Evolutionary conservation across 768 basidiomycete genomes (phyloP).

Genomic region (Melanogaster broomeanus): DNA sequence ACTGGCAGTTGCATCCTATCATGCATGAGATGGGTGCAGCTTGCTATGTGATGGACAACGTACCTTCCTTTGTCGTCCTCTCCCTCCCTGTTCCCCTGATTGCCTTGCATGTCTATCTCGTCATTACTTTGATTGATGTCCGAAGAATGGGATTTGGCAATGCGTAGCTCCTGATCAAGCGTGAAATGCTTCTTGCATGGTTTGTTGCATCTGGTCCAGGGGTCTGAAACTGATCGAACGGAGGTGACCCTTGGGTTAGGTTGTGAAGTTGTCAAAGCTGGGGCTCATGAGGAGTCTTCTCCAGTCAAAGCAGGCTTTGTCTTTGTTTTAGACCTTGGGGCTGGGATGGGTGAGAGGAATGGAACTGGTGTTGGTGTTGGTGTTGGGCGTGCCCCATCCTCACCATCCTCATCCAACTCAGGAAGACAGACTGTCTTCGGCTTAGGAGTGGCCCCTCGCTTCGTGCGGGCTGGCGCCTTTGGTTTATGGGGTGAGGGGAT

Average conservation of each 20-base stretch:
- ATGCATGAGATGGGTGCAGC: no score
- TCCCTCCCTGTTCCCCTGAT: conserved; percentile 44
- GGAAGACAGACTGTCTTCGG: conserved; percentile 14
- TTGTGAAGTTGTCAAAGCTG: not conserved
- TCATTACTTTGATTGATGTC: conserved; percentile 34
- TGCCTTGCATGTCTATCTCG: conserved; percentile 40
- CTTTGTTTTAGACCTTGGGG: conserved; percentile 11
- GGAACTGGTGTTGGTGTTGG: conserved; percentile 15
- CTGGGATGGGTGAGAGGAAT: conserved; percentile 26
- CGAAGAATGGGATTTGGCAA: conserved; percentile 39
- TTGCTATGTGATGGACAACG: no score
- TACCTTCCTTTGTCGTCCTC: no score
- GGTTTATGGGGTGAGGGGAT: conserved; percentile 51
- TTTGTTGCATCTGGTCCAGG: conserved; percentile 21
- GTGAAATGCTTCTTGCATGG: conserved; percentile 46
- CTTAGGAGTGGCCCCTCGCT: conserved; percentile 33
- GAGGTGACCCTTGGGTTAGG: not conserved
- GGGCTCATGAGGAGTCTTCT: conserved; percentile 18
- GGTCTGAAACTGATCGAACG: conserved; percentile 8
- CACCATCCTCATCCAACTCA: conserved; percentile 29
- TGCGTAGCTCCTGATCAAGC: conserved; percentile 66
- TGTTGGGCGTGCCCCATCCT: conserved; percentile 15
- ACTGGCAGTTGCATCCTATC: no score
- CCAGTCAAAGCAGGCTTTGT: conserved; percentile 13
- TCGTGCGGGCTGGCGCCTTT: conserved; percentile 56